Evolutionary conservation across 495 filamentous ascomycete species (phyloP).

Genomic region (Astrothelium subdiscretum): DNA sequence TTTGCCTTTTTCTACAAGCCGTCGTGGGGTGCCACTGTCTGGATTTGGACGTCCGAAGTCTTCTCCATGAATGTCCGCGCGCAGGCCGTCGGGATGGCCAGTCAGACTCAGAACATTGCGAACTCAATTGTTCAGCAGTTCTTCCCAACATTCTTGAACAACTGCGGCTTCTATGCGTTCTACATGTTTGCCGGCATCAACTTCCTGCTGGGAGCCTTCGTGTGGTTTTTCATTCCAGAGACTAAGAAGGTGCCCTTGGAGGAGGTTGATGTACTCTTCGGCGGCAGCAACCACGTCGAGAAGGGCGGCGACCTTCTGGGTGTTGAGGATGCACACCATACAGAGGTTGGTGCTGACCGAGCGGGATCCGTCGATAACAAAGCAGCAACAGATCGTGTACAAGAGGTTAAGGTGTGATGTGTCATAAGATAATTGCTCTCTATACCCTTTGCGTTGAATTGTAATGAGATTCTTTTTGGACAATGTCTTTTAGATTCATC

Average conservation of each 20-base stretch:
- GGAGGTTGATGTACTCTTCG: slow-evolving; percentile 52
- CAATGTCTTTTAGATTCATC: too few species aligned
- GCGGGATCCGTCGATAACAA: not conserved
- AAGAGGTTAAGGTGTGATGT: not conserved
- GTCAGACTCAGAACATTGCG: slow-evolving; percentile 55
- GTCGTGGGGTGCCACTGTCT: slow-evolving; percentile 54
- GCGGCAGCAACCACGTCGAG: slow-evolving; percentile 45
- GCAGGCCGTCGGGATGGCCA: slow-evolving; percentile 57
- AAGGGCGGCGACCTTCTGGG: slow-evolving; percentile 29
- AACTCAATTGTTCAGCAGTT: slow-evolving; percentile 54
- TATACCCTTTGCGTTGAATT: too few species aligned
- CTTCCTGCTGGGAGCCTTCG: slow-evolving; percentile 51
- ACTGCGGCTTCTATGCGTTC: slow-evolving; percentile 43
- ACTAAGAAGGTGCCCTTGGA: slow-evolving; percentile 58
- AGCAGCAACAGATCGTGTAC: not conserved
- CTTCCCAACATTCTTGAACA: slow-evolving; percentile 52
- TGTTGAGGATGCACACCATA: not conserved
- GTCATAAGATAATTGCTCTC: too few species aligned
- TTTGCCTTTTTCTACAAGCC: slow-evolving; percentile 63
- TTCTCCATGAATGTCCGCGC: slow-evolving; percentile 58
- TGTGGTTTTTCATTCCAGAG: slow-evolving; percentile 65
- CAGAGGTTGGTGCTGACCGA: not conserved
- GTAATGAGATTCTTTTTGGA: too few species aligned
- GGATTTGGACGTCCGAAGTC: slow-evolving; percentile 57
- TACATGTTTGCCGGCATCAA: slow-evolving; percentile 45